Percentiles rank a stretch among this genome's conserved stretches.
These are phyloP conservation scores for Entoloma clypeatum DNA, from an alignment of 1,284 basidiomycete species.

Conservation along the genomic window DNA sequence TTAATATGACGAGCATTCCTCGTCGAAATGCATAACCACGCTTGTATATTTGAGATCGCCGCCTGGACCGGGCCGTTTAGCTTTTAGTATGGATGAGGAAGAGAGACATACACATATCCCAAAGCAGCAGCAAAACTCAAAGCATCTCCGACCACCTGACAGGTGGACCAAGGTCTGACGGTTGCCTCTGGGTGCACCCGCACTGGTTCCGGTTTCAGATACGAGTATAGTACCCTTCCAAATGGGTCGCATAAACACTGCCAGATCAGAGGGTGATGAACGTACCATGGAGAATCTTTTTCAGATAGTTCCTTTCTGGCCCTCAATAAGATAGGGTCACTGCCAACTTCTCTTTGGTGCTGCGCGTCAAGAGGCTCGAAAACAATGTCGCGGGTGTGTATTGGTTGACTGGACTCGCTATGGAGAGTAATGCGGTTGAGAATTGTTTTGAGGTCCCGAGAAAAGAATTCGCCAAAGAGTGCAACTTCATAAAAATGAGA, in stretches of 20 bases:
- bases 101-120: constrained; percentile 57
- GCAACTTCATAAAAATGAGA: constrained; percentile 71
- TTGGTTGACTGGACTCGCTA: constrained; percentile 64
- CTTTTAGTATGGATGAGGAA: background rate
- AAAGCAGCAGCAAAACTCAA: constrained; percentile 72
- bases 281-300: constrained; percentile 57
- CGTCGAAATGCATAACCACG: constrained; percentile 70
- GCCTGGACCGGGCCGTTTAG: constrained; percentile 34
- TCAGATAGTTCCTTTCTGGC: constrained; percentile 70
- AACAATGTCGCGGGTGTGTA: constrained; percentile 69
- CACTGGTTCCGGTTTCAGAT: constrained; percentile 72
- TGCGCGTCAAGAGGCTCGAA: constrained; percentile 71
- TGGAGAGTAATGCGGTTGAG: constrained; percentile 74
- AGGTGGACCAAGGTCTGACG: constrained; percentile 75
- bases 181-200: constrained; percentile 78
- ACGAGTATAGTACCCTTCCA: constrained; percentile 67
- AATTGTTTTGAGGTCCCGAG: constrained; percentile 58
- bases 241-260: constrained; percentile 1
- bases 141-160: constrained; percentile 71
- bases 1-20: constrained; percentile 65
- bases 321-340: constrained; percentile 64
- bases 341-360: constrained; percentile 50
- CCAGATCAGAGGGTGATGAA: constrained; percentile 5
- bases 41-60: constrained; percentile 73
- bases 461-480: constrained; percentile 70